These are phyloP conservation scores for Erysimum cheiranthoides DNA, from an alignment of 345 rosid genomes.

Conservation along the genomic window DNA sequence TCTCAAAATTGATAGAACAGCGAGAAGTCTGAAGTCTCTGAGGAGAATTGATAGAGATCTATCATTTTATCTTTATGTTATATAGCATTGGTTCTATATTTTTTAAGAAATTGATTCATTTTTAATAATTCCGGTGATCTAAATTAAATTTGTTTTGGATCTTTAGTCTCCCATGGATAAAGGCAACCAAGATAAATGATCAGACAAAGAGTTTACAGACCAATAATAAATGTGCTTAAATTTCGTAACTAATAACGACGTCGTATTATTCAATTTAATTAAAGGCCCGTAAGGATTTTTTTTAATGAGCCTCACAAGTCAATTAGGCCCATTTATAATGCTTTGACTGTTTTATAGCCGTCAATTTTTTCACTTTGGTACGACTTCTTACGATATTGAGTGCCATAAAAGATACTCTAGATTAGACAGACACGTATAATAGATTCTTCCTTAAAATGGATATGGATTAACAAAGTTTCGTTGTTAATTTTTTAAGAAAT, in stretches of 20 bases:
- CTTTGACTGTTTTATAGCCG: neutral
- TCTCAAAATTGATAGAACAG: too few species aligned
- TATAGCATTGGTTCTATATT: neutral
- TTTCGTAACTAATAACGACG: neutral
- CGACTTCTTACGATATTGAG: slow-evolving; percentile 21
- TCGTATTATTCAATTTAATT: neutral
- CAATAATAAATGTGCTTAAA: neutral
- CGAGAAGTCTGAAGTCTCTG: too few species aligned
- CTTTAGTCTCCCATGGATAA: neutral
- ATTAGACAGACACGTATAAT: slow-evolving; percentile 7
- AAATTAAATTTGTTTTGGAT: neutral
- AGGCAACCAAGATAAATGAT: too few species aligned
- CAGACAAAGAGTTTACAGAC: neutral
- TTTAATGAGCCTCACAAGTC: neutral
- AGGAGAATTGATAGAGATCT: neutral
- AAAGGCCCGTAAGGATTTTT: neutral
- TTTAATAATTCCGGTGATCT: neutral
- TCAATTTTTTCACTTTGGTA: neutral
- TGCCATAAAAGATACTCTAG: slow-evolving; percentile 15
- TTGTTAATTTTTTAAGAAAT: neutral
- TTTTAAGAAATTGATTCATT: too few species aligned
- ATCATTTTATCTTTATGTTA: slow-evolving; percentile 2
- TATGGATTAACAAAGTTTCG: neutral
- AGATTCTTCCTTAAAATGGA: slow-evolving; percentile 17
- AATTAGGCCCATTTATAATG: neutral